Evolutionary conservation across 2,329 filamentous ascomycete genomes (phyloP), one percentile per base, ranked within the genome.

Genomic region (Fusarium pilosicola): DNA sequence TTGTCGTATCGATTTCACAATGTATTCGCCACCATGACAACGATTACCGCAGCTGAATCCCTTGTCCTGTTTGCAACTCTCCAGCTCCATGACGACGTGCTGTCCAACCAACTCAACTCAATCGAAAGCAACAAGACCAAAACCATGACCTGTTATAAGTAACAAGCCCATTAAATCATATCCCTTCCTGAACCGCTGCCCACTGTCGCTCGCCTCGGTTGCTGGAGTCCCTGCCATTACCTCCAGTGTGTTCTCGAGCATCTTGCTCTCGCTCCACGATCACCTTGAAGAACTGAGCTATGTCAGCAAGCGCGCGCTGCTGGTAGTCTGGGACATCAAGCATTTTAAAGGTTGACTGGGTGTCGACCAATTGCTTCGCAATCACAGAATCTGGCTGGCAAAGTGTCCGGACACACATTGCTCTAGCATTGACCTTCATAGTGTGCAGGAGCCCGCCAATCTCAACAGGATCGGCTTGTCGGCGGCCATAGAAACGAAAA

Each of bases 341-440:
- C 24, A 89, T 79, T 67, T 86, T 84, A 68, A 89, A 84, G 6
- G 90, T 78, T 14, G 82, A 83, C 80, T 88, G 86, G 1, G 86
- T 76, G 71, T 90, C 88, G 6, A 88, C 79, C 12, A 91, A 80
- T 76, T 90, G 88, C 82, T 89, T 90, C 8, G 87, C 87, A 61
- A 90, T 84, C 30, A 88, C 88, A 1, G 86, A 83, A 75, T 91
- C 89, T 0, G 88, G 88, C 73, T 89, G 86, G 77, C 88, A 90
- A 70, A 86, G 88, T 2, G 88, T 90, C 44, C 87, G 85, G 42
- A 90, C 77, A 28, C 86, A 82, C 80, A 91, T 86, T 14, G 81
- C 82, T 42, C 88, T 83, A 4, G 88, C 86, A 73, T 90, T 86
- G 32, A 82, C 80, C 68, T 85, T 86, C 85, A 89, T 88, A 57